Base-by-base conservation (phyloP, 2,329 filamentous ascomycete species). In the Epichloe bromicola region DNA sequence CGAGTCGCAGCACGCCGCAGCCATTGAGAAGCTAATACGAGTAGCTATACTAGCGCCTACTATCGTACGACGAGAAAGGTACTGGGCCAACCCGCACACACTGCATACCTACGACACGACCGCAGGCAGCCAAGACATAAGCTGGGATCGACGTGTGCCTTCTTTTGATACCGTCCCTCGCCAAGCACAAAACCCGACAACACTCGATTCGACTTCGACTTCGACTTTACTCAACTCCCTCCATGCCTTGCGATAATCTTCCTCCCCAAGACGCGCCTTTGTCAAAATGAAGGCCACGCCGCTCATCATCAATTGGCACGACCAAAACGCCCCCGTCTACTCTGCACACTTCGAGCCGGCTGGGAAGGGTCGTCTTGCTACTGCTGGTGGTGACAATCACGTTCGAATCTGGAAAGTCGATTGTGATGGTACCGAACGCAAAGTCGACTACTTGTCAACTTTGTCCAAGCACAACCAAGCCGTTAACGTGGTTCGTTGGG, bases 301-400 rank as follows among this genome's bases (percentile, higher is more conserved):
- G 61, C 79, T 98, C 60, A 91, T 97, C 65, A 91, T 98, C 72
- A 88, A 94, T 75, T 98, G 93, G 93, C 94, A 98, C 71, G 88
- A 96, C 69, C 88, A 95, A 65, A 95, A 94, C 71, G 83, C 88
- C 61, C 93, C 93, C 53, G 90, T 98, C 66, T 98, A 97, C 73
- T 96, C 91, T 42, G 88, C 89, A 60, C 91, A 97, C 68, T 98
- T 97, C 66, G 91, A 98, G 66, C 88, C 88, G 46, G 79, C 88
- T 64, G 89, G 88, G 57, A 96, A 93, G 68, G 89, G 89, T 50
- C 83, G 93, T 62, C 74, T 98, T 56, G 93, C 93, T 53, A 98
- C 93, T 10, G 91, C 85, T 55, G 93, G 91, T 62, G 93, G 93
- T 66, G 93, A 98, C 70, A 95, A 95, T 67, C 91, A 96, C 71